A percentile compares a stretch with the other conserved stretches of the same genome.
phyloP scores from a whole-genome alignment of 2,329 filamentous ascomycete genomes.

The Colletotrichum somersetense region DNA sequence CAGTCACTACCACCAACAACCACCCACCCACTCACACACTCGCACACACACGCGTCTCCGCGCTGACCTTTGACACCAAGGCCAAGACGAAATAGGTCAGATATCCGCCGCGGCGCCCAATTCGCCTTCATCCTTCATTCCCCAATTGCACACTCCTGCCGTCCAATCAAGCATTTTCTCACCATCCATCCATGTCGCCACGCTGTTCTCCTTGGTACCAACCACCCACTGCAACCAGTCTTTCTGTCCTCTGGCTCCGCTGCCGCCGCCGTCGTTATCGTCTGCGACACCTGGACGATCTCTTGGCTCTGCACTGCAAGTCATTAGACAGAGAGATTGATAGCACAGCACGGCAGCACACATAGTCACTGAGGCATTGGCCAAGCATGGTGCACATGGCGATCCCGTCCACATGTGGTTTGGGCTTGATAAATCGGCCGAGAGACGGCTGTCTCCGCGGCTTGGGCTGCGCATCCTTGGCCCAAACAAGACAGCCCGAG shows the following conservation, averaged over 20 bases:
- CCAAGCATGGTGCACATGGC: slow-evolving; percentile 30
- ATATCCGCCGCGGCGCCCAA: slow-evolving; percentile 30
- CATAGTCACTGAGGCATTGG: slow-evolving; percentile 1
- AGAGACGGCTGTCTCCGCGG: slow-evolving; percentile 22
- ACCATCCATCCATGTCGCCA: slow-evolving; percentile 31
- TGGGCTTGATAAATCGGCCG: slow-evolving; percentile 28
- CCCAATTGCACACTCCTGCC: slow-evolving; percentile 16
- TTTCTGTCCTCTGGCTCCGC: not conserved
- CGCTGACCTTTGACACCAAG: slow-evolving; percentile 3
- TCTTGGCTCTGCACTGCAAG: slow-evolving; percentile 35
- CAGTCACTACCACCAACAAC: not conserved
- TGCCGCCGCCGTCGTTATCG: slow-evolving; percentile 7
- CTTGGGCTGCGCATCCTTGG: slow-evolving; percentile 14
- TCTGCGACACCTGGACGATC: slow-evolving; percentile 18
- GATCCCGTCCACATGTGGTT: slow-evolving; percentile 33
- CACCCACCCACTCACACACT: not conserved
- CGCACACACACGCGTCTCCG: not conserved
- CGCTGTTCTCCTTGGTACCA: not conserved
- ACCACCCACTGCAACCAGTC: not conserved
- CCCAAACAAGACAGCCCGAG: slow-evolving; percentile 21
- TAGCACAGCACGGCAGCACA: not conserved
- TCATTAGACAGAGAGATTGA: slow-evolving; percentile 16
- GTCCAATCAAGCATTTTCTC: slow-evolving; percentile 31
- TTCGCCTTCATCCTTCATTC: slow-evolving; percentile 3
- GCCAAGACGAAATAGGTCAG: slow-evolving; percentile 38